Percentiles rank a stretch among this genome's conserved stretches.
These are phyloP conservation scores for Phytopythium litorale DNA, from an alignment of 352 stramenopile species.

Conservation along the genomic window DNA sequence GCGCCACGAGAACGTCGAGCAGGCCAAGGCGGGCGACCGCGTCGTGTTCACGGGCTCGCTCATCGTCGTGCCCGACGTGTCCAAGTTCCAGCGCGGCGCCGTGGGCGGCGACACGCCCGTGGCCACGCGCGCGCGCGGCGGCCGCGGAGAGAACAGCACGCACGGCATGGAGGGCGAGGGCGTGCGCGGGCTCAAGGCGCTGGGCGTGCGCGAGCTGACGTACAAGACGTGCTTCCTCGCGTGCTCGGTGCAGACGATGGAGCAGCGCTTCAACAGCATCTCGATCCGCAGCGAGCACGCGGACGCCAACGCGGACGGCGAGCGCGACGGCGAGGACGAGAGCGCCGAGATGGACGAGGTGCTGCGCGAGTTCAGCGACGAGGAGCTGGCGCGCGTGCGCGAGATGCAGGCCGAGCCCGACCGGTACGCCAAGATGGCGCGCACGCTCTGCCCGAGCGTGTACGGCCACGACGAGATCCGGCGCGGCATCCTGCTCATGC, in stretches of 20 bases:
- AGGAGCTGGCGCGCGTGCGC: slow-evolving; percentile 92
- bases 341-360: slow-evolving; percentile 10
- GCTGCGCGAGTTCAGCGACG: slow-evolving; percentile 84
- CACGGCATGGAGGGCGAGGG: slow-evolving; percentile 87
- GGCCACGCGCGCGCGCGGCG: slow-evolving; percentile 33
- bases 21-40: slow-evolving; percentile 94
- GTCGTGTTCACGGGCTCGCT: slow-evolving; percentile 94
- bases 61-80: slow-evolving; percentile 96
- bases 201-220: slow-evolving; percentile 97
- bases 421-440: slow-evolving; percentile 92
- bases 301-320: slow-evolving; percentile 38
- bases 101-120: slow-evolving; percentile 66
- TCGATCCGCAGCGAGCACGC: slow-evolving; percentile 77
- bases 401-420: slow-evolving; percentile 89
- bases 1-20: slow-evolving; percentile 97
- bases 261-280: slow-evolving; percentile 85
- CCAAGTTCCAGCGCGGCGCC: slow-evolving; percentile 72
- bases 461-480: slow-evolving; percentile 97
- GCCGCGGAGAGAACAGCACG: slow-evolving; percentile 63
- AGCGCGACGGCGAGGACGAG: slow-evolving; percentile 9
- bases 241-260: slow-evolving; percentile 91
- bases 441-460: slow-evolving; percentile 94
- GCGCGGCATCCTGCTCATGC: slow-evolving; percentile 95
- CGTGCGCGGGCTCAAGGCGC: slow-evolving; percentile 92
- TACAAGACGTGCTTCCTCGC: slow-evolving; percentile 98